phyloP scores from a whole-genome alignment of 139 green algal genomes.

The Astrephomene gubernaculifera region DNA sequence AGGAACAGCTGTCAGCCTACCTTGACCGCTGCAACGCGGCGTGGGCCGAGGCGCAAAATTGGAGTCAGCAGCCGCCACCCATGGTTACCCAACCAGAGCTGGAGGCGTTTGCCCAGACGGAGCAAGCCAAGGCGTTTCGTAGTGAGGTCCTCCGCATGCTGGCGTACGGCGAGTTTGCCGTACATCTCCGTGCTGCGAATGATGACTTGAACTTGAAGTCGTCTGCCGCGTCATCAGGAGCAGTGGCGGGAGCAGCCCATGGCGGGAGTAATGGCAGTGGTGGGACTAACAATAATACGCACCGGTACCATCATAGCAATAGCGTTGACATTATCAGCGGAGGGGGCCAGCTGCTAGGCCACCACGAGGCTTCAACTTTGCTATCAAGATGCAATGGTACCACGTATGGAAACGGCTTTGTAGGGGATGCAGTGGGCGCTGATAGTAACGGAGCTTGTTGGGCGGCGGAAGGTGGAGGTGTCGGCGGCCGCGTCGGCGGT shows the following conservation, averaged over 20 bases:
- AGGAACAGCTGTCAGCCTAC: slow-evolving; percentile 19
- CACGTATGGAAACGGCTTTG: no score
- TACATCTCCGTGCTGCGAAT: slow-evolving; percentile 28
- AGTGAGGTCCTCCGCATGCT: slow-evolving; percentile 11
- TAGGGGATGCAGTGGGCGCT: neutral
- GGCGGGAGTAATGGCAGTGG: no score
- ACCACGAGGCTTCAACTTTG: no score
- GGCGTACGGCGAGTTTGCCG: neutral
- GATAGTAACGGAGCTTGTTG: no score
- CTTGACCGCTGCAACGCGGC: slow-evolving; percentile 49
- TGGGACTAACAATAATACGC: no score
- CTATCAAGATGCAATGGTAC: no score
- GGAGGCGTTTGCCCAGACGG: neutral
- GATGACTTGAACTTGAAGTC: slow-evolving; percentile 7
- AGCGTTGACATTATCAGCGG: no score
- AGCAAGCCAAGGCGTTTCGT: neutral
- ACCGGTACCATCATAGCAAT: no score
- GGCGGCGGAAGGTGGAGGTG: neutral
- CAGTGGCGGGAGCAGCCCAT: neutral
- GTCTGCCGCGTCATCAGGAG: neutral
- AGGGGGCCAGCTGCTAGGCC: no score
- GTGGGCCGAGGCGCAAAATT: slow-evolving; percentile 45
- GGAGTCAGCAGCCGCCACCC: slow-evolving; percentile 5
- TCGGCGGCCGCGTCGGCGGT: neutral
- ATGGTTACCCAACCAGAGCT: slow-evolving; percentile 24